Evolutionary conservation across 2,329 filamentous ascomycete species (phyloP), one percentile per base, ranked within the genome.

Genomic region (Pezicula neosporulosa): DNA sequence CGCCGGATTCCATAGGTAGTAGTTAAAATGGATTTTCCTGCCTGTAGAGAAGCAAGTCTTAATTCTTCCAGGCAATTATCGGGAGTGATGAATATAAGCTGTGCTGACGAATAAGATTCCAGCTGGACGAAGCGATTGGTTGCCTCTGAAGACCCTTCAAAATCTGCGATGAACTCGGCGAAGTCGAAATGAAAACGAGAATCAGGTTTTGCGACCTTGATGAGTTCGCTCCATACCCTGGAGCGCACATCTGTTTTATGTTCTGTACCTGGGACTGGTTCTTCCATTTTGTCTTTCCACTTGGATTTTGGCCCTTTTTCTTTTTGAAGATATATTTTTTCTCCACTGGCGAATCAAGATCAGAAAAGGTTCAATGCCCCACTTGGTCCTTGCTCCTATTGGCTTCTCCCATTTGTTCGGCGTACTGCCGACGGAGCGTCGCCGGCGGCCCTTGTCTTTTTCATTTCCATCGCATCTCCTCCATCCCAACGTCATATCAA

Each of bases 61-160:
- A 75, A 60, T 8, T 65, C 56, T 56, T 74, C 70, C n/a, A 75
- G 63, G 56, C 71, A 73, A 52, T 73, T 74, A 55, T 75, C 72
- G 2, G 71, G 68, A 5, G 70, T 69, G 19, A 72, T 66, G 53
- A 75, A 73, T 43, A 75, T 54, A 4, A 62, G 61, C 10, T 51
- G 38, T 3, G 67, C 64, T 8, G 54, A 47, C 16, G 56, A 44
- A 54, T 73, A 74, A 48, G 59, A 64, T 4, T 63, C 59, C 15
- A 72, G 57, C 3, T 61, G 50, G 1, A 59, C 49, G 2, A 75
- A 56, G 35, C 60, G 64, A 6, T 63, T 55, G 15, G 63, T 62
- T 1, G 72, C 72, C 1, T 56, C 52, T 2, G 61, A 49, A 0
- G 72, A 74, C 44, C 63, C 65, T 5, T 62, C 59, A 51, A 76